Evolutionary conservation across 2,329 filamentous ascomycete species (phyloP), one percentile per base, ranked within the genome.

Genomic region (Rhinocladiella similis): DNA sequence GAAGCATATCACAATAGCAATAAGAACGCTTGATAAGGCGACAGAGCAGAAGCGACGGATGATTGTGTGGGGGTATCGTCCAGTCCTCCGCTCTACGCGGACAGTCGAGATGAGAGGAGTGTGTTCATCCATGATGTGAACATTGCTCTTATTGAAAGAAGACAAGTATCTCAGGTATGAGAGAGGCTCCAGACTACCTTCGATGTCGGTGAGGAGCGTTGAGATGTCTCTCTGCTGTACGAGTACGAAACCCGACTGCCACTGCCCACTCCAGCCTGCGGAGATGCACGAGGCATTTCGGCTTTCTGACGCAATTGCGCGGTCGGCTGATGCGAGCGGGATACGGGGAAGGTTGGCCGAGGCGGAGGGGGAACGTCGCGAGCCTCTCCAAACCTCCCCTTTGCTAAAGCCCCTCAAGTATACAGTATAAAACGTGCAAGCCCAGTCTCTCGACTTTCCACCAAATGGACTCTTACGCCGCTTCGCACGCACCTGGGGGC

Each of bases 271-370:
- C 13, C 38, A n/a, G 46, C 12, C 19, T 46, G 43, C 25, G 29
- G 46, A 48, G 20, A 48, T 27, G n/a, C 29, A 33, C 19, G 43
- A 46, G 43, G 43, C 3, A 22, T 5, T 10, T 33, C 7, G n/a
- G 14, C 12, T 19, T 14, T 7, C 29, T 48, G 46, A 48, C 85
- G 63, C 94, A 84, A 22, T 93, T 97, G 73, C 97, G 94, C 94
- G 84, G 25, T 90, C 3, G 90, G 86, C 0, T 97, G 97, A 41
- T 7, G 4, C 12, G n/a, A 41, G 14, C 25, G 7, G 25, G 25
- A 3, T 41, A 33, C 29, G 38, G 38, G 38, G 38, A 41, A 41
- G 18, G 38, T 41, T 7, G 38, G 38, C 38, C 38, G 38, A 41
- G 38, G 29, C 3, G 10, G 29, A 12, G 29, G 29, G 29, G 22